Conservation (phyloP, 2,329 filamentous ascomycete species). For the Herpotrichia juniperi region DNA sequence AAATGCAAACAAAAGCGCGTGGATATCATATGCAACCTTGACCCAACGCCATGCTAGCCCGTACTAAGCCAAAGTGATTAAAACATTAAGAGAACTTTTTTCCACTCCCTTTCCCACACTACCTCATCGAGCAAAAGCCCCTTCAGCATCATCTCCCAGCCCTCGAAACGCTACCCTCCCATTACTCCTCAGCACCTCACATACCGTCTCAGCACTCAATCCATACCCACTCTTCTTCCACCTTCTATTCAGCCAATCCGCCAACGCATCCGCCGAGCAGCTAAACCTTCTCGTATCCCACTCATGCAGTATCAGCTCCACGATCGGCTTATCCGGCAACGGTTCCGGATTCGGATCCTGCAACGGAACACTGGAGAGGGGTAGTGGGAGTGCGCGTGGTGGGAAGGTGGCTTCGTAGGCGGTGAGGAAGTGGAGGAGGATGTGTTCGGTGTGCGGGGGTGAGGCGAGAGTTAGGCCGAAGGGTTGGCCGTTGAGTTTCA, state of each 20-base stretch:
- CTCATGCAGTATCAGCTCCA: conserved; percentile 41
- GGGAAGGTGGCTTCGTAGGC: conserved; percentile 45
- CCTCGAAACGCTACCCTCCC: conserved; percentile 42
- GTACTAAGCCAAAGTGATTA: neutral
- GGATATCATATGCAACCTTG: conserved; percentile 15
- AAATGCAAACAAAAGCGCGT: conserved; percentile 8
- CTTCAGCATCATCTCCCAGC: conserved; percentile 40
- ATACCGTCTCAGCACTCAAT: conserved; percentile 41
- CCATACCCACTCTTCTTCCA: conserved; percentile 45
- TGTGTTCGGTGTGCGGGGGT: conserved; percentile 37
- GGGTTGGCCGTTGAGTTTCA: conserved; percentile 44
- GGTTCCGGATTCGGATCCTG: conserved; percentile 32
- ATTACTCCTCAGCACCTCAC: conserved; percentile 41
- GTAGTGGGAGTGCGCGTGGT: conserved; percentile 36
- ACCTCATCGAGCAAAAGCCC: conserved; percentile 32
- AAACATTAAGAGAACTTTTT: neutral
- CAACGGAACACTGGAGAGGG: conserved; percentile 33
- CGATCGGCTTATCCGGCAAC: conserved; percentile 39
- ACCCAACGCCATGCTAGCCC: conserved; percentile 10
- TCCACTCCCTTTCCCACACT: neutral
- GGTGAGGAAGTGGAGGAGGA: conserved; percentile 43
- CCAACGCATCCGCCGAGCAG: conserved; percentile 39
- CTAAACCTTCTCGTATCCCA: conserved; percentile 42
- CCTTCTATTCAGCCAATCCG: conserved; percentile 41
- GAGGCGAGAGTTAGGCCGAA: conserved; percentile 42